Evolutionary conservation across 2,329 filamentous ascomycete species (phyloP), one percentile per base, ranked within the genome.

Genomic region (Pezicula radicicola): DNA sequence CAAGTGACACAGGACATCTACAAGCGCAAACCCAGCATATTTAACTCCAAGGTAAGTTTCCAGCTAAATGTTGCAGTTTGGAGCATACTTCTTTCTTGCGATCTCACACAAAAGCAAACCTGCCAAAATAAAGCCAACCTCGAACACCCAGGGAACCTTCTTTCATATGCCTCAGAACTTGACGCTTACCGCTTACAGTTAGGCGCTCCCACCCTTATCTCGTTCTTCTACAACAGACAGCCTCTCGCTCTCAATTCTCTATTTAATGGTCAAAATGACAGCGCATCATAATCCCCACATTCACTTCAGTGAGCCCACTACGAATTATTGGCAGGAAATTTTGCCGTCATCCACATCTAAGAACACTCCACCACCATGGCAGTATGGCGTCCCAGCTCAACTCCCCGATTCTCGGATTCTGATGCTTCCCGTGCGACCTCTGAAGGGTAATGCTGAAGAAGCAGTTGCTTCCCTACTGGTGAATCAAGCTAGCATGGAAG

Each of bases 401-500:
- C 42, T 65, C 1, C 63, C 62, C 1, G 55, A 64, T 45, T 46
- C 46, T 4, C 47, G 55, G 6, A 53, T 59, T 25, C 55, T 65
- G n/a, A 45, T 57, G 13, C 54, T 64, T 12, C 61, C 63, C 10
- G 63, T 65, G 39, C 47, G 63, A 9, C 55, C 48, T 3, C 18
- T 61, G 15, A 33, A 39, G 28, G 15, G 43, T 46, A 52, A 49
- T 15, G 44, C 53, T 13, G 43, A 57, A 2, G 55, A 63, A 21
- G 63, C 61, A 1, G 59, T 66, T 4, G 63, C 63, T 2, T 63
- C 61, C 2, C 55, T 66, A 2, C 52, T 64, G 12, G 54, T 63
- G 3, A 61, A 59, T 21, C 62, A 66, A 33, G 61, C 59, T 8
- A 57, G 61, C 1, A 44, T 66, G 3, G 19, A 51, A 6, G 61